Base-by-base conservation (phyloP, 2,329 filamentous ascomycete genomes). In the Ciborinia camelliae region DNA sequence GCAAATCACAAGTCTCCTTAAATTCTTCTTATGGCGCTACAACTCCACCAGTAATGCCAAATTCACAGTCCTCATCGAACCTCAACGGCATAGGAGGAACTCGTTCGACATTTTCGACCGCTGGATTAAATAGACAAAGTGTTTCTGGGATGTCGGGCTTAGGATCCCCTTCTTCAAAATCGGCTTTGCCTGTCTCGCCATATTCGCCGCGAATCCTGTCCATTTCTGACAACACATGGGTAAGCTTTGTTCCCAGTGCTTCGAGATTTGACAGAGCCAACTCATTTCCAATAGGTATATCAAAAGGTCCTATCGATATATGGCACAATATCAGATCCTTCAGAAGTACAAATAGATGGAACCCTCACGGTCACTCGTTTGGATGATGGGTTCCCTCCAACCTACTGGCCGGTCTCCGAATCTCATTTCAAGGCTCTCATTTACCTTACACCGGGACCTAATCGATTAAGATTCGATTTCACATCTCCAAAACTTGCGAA, bases 401-500 rank as follows among this genome's bases (percentile, higher is more conserved):
- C 87, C 15, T 84, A 82, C 70, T 98, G 94, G 93, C 94, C 93
- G 1, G 94, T 97, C 14, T 89, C 83, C 74, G 89, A 92, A 68
- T 96, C 91, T 3, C 88, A 93, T 76, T 98, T 97, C 82, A 98
- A 98, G 79, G 90, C 90, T 6, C 81, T 98, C 37, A 84, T 97
- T 12, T 92, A 97, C 76, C 84, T 99, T n/a, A 86, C 90, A 68
- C 93, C 95, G 5, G 95, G 95, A 0, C 90, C 91, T 63, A 99
- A 99, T 77, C 88, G 86, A 70, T 78, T 98, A 37, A 89, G 91
- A 30, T 89, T 98, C 70, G 94, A 97, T 74, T 98, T 97, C 75
- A 84, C 84, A 54, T 95, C 90, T 39, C 90, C 91, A 4, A 96
- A 95, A 76, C 81, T 95, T 37, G 86, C 89, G 26, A 86, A 90